Conservation (phyloP, 108 stramenopile genomes). For the Chaetoceros muelleri region DNA sequence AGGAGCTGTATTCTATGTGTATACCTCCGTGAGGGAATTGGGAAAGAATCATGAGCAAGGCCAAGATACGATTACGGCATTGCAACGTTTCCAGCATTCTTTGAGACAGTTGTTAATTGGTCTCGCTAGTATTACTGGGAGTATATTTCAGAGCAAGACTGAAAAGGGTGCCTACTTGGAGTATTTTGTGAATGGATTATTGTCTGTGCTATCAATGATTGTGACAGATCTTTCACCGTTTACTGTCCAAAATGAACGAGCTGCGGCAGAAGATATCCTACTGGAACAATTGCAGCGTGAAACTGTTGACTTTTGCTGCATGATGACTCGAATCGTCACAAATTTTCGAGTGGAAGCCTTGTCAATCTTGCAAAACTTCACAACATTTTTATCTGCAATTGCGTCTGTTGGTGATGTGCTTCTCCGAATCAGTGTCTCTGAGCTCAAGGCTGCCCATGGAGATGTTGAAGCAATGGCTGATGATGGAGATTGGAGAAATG, state of each 20-base stretch:
- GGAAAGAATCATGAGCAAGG: slow-evolving; percentile 16
- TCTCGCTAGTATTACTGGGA: slow-evolving; percentile 46
- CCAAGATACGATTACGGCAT: no score
- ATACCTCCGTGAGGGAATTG: slow-evolving; percentile 16
- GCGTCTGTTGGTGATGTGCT: slow-evolving; percentile 38
- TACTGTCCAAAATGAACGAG: slow-evolving; percentile 7
- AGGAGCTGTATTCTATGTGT: slow-evolving; percentile 42
- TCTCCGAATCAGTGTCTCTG: slow-evolving; percentile 43
- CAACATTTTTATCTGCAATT: slow-evolving; percentile 34
- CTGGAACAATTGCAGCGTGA: slow-evolving; percentile 32
- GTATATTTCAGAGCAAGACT: slow-evolving; percentile 40
- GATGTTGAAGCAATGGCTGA: slow-evolving; percentile 65
- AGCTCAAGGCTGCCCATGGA: slow-evolving; percentile 44
- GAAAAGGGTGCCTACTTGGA: slow-evolving; percentile 46
- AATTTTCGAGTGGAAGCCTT: slow-evolving; percentile 41
- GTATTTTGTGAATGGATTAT: slow-evolving; percentile 50
- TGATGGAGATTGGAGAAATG: slow-evolving; percentile 59
- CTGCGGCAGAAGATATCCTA: slow-evolving; percentile 9
- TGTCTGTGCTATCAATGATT: slow-evolving; percentile 29
- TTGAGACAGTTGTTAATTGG: slow-evolving; percentile 64
- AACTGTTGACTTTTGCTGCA: slow-evolving; percentile 32
- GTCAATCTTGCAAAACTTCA: slow-evolving; percentile 36
- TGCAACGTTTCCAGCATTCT: slow-evolving; percentile 31
- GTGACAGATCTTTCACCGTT: slow-evolving; percentile 13
- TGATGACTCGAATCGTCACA: slow-evolving; percentile 49